Base-by-base conservation (phyloP, 1,139 yeast genomes). In the Yamadazyma jaroonii region DNA sequence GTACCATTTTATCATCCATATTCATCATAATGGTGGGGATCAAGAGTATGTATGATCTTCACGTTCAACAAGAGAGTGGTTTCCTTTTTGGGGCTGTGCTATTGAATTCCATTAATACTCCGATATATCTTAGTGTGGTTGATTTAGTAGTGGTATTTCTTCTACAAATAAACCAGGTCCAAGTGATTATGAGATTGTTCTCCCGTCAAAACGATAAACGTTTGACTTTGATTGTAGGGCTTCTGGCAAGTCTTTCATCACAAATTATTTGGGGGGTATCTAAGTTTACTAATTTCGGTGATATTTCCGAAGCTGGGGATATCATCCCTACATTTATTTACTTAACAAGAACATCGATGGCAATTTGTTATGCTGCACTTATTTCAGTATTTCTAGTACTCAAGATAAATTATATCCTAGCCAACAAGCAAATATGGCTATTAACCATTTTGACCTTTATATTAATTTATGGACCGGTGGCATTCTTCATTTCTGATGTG, bases 241-340 rank as follows among this genome's bases (percentile, higher is more conserved):
- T 77, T 0, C 46, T 68, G 0, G 65, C 87, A 2, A 71, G 82
- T 4, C 49, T 83, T 3, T 59, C 77, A 0, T 74, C 88, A 1
- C 87, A 84, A 51, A 68, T 78, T 1, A 67, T 85, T 8, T 84
- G 90, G 88, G 88, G 81, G 0, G 67, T 83, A 2, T 69, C 89
- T 6, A 74, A 75, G 9, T 80, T 82, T 51, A 61, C 74, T 30
- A 43, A 47, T 0, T 64, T 64, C 39, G 38, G 41, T 2, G 58
- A 53, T 3, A 64, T 57, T 11, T 61, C 63, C 37, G 75, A 74
- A 39, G 74, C 77, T 9, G 71, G 77, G 9, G 77, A 80, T 15
- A 80, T 86, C 9, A 54, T 87, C 10, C 89, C 95, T 0, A 90
- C 95, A 0, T 83, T 88, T 54, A 82, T 82, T 11, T 88, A 87